phyloP scores from a whole-genome alignment of 129 eudicot genomes.

The Mikania micrantha region DNA sequence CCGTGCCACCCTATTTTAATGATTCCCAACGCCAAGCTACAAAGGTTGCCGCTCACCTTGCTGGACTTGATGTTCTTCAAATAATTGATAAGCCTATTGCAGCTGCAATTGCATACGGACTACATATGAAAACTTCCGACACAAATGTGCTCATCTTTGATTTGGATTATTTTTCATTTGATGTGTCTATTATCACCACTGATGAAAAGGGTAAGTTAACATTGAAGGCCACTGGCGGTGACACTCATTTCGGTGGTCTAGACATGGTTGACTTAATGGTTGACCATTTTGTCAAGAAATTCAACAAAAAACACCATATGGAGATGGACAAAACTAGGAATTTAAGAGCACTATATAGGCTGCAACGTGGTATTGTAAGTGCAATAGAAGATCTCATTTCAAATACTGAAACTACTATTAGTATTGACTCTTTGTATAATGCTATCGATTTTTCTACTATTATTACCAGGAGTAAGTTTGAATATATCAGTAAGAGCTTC shows the following conservation, averaged over 20 bases:
- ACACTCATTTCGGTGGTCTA: slow-evolving; percentile 38
- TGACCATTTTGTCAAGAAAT: slow-evolving; percentile 28
- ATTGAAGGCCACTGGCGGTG: slow-evolving; percentile 31
- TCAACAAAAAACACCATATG: slow-evolving; percentile 26
- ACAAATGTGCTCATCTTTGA: slow-evolving; percentile 24
- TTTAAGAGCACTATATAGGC: slow-evolving; percentile 32
- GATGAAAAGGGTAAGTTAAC: slow-evolving; percentile 20
- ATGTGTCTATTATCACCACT: slow-evolving; percentile 11
- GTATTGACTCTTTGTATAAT: neutral
- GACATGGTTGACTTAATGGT: slow-evolving; percentile 39
- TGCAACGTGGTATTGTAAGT: slow-evolving; percentile 35
- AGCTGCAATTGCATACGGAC: slow-evolving; percentile 39
- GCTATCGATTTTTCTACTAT: neutral
- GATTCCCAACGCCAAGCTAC: slow-evolving; percentile 42
- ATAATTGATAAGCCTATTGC: slow-evolving; percentile 37
- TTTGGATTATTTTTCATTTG: slow-evolving; percentile 21
- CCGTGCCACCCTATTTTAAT: slow-evolving; percentile 32
- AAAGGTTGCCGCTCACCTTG: slow-evolving; percentile 37
- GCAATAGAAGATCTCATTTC: slow-evolving; percentile 40
- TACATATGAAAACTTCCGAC: neutral
- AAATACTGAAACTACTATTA: neutral
- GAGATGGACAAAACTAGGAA: slow-evolving; percentile 30
- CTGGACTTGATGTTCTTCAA: slow-evolving; percentile 38
- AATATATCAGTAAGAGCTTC: neutral
- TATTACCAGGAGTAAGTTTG: slow-evolving; percentile 2